These are phyloP conservation scores for Paecilomyces fulvus DNA, from an alignment of 2,329 filamentous ascomycete genomes.

Conservation along the genomic window DNA sequence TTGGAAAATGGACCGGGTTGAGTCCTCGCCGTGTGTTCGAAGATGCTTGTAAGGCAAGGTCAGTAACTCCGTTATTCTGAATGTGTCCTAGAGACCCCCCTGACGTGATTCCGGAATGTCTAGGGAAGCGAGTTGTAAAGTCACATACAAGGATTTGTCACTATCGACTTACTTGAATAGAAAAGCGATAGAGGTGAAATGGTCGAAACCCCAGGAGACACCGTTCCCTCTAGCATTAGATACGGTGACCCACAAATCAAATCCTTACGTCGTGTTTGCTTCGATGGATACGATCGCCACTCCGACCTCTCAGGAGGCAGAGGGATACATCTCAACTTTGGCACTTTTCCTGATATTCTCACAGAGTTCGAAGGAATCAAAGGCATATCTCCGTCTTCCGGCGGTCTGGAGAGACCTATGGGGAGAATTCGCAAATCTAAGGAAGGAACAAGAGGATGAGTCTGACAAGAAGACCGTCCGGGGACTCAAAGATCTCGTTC, in stretches of 20 bases:
- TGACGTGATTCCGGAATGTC: conserved; percentile 4
- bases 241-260: conserved; percentile 37
- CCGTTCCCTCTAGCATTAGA: conserved; percentile 36
- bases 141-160: conserved; percentile 63
- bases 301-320: conserved; percentile 70
- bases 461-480: conserved; percentile 62
- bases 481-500: conserved; percentile 44
- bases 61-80: conserved; percentile 5
- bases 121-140: conserved; percentile 61
- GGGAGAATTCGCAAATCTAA: conserved; percentile 63
- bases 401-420: conserved; percentile 78
- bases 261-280: conserved; percentile 47
- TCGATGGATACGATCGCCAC: conserved; percentile 69
- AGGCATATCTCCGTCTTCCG: conserved; percentile 69
- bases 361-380: conserved; percentile 74
- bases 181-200: conserved; percentile 64
- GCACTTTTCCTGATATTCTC: conserved; percentile 76
- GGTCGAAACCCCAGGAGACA: conserved; percentile 64
- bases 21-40: conserved; percentile 70
- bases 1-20: conserved; percentile 73
- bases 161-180: conserved; percentile 66
- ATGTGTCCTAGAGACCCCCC: background rate
- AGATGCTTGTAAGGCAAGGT: conserved; percentile 79
- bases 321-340: conserved; percentile 73
- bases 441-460: conserved; percentile 62